These are phyloP conservation scores for Neurospora sp. DNA, from an alignment of 2,329 filamentous ascomycete genomes.

Conservation along the genomic window DNA sequence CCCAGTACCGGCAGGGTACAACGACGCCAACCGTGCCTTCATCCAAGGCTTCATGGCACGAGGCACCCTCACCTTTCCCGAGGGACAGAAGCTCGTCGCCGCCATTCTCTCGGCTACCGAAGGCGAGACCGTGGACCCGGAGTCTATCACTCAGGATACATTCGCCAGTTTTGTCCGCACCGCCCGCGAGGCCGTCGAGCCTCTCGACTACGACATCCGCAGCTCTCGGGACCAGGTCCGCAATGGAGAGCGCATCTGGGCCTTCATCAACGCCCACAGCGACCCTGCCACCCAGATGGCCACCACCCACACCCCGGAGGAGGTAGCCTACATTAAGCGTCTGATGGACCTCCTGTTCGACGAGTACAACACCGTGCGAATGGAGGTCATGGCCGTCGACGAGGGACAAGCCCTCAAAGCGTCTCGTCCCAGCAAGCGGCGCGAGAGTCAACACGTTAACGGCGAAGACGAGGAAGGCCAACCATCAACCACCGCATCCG, in stretches of 20 bases:
- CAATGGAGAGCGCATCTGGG: constrained; percentile 57
- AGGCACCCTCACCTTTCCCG: constrained; percentile 63
- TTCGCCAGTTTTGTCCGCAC: constrained; percentile 59
- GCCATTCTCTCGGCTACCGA: constrained; percentile 52
- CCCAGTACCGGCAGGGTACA: constrained; percentile 29
- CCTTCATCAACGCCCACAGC: constrained; percentile 78
- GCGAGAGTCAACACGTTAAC: constrained; percentile 16
- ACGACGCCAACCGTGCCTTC: constrained; percentile 72
- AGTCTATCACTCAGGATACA: constrained; percentile 57
- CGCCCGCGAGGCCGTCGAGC: constrained; percentile 62
- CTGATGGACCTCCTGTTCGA: constrained; percentile 89
- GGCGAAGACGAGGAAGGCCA: constrained; percentile 15
- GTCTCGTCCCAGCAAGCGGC: constrained; percentile 37
- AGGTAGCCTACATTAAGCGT: constrained; percentile 82
- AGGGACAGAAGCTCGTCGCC: constrained; percentile 66
- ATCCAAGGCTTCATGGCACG: constrained; percentile 78
- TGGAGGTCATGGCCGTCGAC: constrained; percentile 75
- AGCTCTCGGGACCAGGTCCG: constrained; percentile 58
- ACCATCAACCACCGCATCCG: constrained; percentile 25
- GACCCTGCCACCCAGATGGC: constrained; percentile 81
- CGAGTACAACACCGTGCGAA: constrained; percentile 66
- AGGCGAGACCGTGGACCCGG: constrained; percentile 34
- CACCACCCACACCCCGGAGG: constrained; percentile 68
- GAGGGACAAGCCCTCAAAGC: constrained; percentile 70
- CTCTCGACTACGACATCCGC: constrained; percentile 82